Percentiles rank a stretch among this genome's conserved stretches.
phyloP scores from a whole-genome alignment of 192 early-diverging fungal species.

The Coemansia asiatica region DNA sequence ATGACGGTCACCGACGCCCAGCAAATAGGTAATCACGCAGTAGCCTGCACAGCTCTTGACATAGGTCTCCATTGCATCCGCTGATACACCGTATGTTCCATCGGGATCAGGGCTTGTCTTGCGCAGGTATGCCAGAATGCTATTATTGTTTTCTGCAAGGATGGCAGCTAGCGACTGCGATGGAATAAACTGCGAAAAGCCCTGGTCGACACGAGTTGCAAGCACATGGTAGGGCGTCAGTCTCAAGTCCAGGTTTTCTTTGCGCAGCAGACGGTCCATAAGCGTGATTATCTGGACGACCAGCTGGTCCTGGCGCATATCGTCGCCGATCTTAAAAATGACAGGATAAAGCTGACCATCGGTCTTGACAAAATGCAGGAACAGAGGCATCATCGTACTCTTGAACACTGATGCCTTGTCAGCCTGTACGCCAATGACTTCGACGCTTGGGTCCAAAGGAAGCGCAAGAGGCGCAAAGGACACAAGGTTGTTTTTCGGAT shows the following conservation, averaged over 20 bases:
- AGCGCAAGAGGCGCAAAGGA: constrained; percentile 83
- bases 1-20: constrained; percentile 98
- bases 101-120: constrained; percentile 69
- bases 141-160: constrained; percentile 82
- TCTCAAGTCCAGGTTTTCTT: constrained; percentile 93
- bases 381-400: constrained; percentile 83
- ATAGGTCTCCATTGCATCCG: constrained; percentile 91
- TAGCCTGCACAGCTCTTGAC: constrained; percentile 97
- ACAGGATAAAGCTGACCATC: constrained; percentile 90
- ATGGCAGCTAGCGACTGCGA: constrained; percentile 87
- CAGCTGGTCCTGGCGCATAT: constrained; percentile 95
- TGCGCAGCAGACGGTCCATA: constrained; percentile 92
- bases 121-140: constrained; percentile 77
- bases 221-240: constrained; percentile 95
- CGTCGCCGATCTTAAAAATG: constrained; percentile 98
- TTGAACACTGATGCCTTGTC: constrained; percentile 87
- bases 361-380: constrained; percentile 77
- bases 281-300: constrained; percentile 96
- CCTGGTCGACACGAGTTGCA: constrained; percentile 92
- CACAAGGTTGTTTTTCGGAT: constrained; percentile 79
- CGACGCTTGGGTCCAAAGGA: constrained; percentile 86
- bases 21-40: constrained; percentile 96
- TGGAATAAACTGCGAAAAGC: constrained; percentile 93
- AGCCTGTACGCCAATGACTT: constrained; percentile 84
- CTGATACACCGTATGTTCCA: constrained; percentile 66